phyloP scores from a whole-genome alignment of 352 stramenopile genomes.

The Globisporangium nagaii region DNA sequence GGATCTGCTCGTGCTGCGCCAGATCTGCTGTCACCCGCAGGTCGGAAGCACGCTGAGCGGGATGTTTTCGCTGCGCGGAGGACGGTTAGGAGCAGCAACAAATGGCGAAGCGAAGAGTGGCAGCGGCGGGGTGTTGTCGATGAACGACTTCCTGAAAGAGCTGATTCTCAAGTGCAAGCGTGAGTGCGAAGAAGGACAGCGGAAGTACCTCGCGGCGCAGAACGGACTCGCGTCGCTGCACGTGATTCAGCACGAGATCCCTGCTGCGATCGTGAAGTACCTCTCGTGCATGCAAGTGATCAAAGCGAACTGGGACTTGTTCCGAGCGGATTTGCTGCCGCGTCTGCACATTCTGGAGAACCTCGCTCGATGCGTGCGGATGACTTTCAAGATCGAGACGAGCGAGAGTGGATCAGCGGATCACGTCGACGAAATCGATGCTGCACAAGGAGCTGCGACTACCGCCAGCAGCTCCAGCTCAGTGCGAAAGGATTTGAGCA shows the following conservation, averaged over 20 bases:
- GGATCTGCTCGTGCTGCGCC: constrained; percentile 76
- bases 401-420: background rate
- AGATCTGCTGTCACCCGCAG: constrained; percentile 92
- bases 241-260: constrained; percentile 23
- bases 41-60: constrained; percentile 43
- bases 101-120: background rate
- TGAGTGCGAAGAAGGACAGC: constrained; percentile 83
- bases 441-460: background rate
- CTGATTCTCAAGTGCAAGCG: constrained; percentile 56
- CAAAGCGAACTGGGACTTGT: constrained; percentile 47
- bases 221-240: constrained; percentile 66
- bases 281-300: constrained; percentile 38
- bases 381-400: constrained; percentile 12
- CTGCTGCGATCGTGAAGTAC: constrained; percentile 48
- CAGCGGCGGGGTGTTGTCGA: constrained; percentile 47
- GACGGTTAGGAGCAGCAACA: background rate
- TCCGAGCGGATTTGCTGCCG: constrained; percentile 64
- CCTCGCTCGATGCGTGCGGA: constrained; percentile 28
- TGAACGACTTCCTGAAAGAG: constrained; percentile 73
- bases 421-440: background rate
- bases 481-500: background rate
- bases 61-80: constrained; percentile 4
- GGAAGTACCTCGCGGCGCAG: constrained; percentile 62
- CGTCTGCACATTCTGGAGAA: constrained; percentile 69
- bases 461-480: background rate